Base-by-base conservation (phyloP, 2,329 filamentous ascomycete genomes). In the Grosmannia clavigera region DNA sequence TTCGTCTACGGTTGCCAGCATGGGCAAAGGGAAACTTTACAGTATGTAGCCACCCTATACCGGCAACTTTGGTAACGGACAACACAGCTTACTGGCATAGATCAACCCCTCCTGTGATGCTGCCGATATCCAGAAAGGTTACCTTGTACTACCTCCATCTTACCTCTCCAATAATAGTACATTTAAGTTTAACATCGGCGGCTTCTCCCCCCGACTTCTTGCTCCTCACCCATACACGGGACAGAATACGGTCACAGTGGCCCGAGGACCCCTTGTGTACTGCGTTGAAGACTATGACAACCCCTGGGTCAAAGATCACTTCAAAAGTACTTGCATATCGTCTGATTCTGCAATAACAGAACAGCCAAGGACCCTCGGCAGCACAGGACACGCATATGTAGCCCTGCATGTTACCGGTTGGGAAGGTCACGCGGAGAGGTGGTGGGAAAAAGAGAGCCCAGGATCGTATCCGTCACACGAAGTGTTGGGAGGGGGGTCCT, bases 261-360 rank as follows among this genome's bases (percentile, higher is more conserved):
- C 76, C 2, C 74, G 81, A 4, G 83, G 83, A 0, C 82, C 82
- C 0, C 66, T 85, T 6, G 71, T 85, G 5, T 85, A 85, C 67
- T 85, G 81, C 61, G 74, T 80, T 4, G 83, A 86, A 65, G 82
- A 85, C 60, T 65, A 74, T 7, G 81, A 85, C 64, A 82, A 84
- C 60, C 43, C 69, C 0, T 82, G 79, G 78, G 81, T 79, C 57
- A 65, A 71, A 1, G 75, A 82, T 64, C 80, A 84, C 67, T 82
- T 82, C 71, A 80, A 76, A 64, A 71, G 73, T 60, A 63, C 73
- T n/a, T 68, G 67, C 19, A 65, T 72, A 56, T 65, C 64, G 54
- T 60, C 65, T 14, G 63, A 63, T 22, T 60, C 66, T 7, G 11
- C 31, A 1, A 52, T 67, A 5, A 57, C 31, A 9, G 67, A 67